phyloP scores from a whole-genome alignment of 139 green algal species.

The Chlorella sp. region DNA sequence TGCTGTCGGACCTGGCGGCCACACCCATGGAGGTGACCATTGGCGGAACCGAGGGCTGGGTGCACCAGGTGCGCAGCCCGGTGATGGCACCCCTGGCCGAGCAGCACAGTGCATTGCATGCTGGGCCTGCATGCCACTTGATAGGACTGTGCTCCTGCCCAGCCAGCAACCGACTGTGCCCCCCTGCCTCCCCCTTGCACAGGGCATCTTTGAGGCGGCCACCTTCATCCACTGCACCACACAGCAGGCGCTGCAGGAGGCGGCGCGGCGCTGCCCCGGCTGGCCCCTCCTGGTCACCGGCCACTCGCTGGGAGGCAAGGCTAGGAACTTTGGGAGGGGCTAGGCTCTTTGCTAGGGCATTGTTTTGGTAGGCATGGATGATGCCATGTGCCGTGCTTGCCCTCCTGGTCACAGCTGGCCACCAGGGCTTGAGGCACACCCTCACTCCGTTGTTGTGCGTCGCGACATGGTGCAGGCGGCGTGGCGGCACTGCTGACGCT shows the following conservation, averaged over 20 bases:
- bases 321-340: no score
- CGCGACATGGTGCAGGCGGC: constrained; percentile 43
- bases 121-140: no score
- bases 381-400: no score
- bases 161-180: no score
- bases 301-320: constrained; percentile 53
- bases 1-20: constrained; percentile 56
- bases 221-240: constrained; percentile 67
- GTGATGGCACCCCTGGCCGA: no score
- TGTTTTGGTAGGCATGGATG: no score
- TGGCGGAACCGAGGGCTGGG: constrained; percentile 42
- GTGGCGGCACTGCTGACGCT: constrained; percentile 53
- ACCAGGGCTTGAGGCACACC: no score
- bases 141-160: no score
- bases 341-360: no score
- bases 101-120: no score
- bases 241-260: constrained; percentile 44
- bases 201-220: constrained; percentile 58
- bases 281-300: constrained; percentile 63
- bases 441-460: no score
- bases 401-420: no score
- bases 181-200: neutral
- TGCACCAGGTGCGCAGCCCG: constrained; percentile 28
- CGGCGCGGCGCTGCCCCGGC: constrained; percentile 43
- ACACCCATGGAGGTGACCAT: constrained; percentile 51